phyloP scores from a whole-genome alignment of 1,284 basidiomycete genomes.

The Somion occarium region DNA sequence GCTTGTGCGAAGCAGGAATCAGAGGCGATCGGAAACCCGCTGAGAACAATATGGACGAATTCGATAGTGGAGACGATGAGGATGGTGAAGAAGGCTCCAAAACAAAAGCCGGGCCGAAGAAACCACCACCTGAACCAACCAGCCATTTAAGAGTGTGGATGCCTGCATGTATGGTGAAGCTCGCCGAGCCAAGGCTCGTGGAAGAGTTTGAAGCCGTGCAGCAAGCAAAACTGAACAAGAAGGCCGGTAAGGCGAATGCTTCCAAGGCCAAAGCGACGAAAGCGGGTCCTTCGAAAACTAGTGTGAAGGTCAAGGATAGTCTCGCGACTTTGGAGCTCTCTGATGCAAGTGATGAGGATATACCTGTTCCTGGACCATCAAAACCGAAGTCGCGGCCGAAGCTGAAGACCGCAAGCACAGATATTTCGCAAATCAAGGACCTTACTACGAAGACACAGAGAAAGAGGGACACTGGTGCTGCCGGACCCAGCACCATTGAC shows the following conservation, averaged over 20 bases:
- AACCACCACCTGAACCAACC: conserved; percentile 36
- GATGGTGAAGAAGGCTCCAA: conserved; percentile 24
- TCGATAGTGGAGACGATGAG: conserved; percentile 31
- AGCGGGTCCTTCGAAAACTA: background rate
- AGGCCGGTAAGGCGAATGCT: conserved; percentile 14
- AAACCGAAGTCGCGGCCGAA: background rate
- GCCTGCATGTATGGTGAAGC: conserved; percentile 67
- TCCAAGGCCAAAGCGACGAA: conserved; percentile 7
- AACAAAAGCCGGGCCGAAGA: conserved; percentile 22
- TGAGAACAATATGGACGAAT: conserved; percentile 30
- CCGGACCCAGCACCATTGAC: conserved; percentile 5
- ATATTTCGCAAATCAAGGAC: background rate
- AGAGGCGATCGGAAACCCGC: conserved; percentile 51
- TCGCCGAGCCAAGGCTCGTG: conserved; percentile 60
- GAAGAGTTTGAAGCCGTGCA: conserved; percentile 56
- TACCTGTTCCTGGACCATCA: background rate
- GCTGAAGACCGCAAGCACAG: background rate
- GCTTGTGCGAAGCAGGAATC: conserved; percentile 58
- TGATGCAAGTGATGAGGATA: background rate
- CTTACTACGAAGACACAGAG: background rate
- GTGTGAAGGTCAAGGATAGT: conserved; percentile 3
- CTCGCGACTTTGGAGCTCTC: background rate
- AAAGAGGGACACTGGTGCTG: background rate
- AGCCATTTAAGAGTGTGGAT: conserved; percentile 65
- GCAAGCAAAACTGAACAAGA: conserved; percentile 45